Evolutionary conservation across 768 basidiomycete species (phyloP).

Genomic region (Trametes punicea): DNA sequence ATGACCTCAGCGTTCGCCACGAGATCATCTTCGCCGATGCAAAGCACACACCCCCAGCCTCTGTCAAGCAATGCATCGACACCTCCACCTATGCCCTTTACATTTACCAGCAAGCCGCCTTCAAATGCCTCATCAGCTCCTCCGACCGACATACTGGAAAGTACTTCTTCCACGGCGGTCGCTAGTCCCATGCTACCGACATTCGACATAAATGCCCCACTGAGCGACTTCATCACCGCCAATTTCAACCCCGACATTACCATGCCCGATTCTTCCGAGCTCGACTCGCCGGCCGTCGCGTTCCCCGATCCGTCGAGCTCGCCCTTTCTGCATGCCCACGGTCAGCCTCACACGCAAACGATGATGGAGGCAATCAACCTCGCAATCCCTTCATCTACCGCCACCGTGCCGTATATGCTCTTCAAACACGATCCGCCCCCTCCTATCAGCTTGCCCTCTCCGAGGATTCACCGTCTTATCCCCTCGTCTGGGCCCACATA

Average conservation of each 20-base stretch:
- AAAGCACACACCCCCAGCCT: background rate
- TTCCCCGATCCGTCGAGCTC: slow-evolving; percentile 9
- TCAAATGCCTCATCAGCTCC: background rate
- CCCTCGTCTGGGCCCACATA: slow-evolving; percentile 82
- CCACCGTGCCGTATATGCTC: slow-evolving; percentile 38
- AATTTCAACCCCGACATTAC: slow-evolving; percentile 21
- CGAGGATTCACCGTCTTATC: slow-evolving; percentile 82
- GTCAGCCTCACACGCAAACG: background rate
- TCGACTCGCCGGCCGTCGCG: slow-evolving; percentile 7
- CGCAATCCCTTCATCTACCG: background rate
- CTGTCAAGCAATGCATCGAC: slow-evolving; percentile 3
- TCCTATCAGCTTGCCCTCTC: slow-evolving; percentile 49
- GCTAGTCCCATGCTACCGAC: slow-evolving; percentile 10
- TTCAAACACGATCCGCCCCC: slow-evolving; percentile 51
- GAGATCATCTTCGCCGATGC: slow-evolving; percentile 31
- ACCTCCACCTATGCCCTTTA: slow-evolving; percentile 1
- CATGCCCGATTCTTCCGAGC: slow-evolving; percentile 23
- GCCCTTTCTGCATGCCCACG: background rate
- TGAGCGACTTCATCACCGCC: slow-evolving; percentile 11
- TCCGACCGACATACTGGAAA: slow-evolving; percentile 1
- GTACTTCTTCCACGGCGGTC: slow-evolving; percentile 5
- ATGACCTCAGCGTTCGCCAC: slow-evolving; percentile 30
- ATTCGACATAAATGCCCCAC: slow-evolving; percentile 9
- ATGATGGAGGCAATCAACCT: slow-evolving; percentile 12
- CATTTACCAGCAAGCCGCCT: background rate